phyloP scores from a whole-genome alignment of 192 early-diverging fungal genomes.

The Backusella parvicylindrica region DNA sequence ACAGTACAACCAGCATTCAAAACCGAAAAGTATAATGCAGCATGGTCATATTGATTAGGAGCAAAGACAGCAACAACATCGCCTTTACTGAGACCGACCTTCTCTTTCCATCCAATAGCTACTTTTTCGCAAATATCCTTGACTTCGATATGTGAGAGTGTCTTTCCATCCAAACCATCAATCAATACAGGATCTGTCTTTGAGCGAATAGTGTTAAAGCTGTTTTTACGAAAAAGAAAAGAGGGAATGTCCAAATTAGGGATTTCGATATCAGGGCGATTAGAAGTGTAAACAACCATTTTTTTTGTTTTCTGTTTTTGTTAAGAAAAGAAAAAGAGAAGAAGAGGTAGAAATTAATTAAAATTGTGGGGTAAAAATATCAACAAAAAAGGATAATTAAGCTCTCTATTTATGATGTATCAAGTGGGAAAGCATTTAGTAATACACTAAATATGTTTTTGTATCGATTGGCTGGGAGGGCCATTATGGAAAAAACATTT shows the following conservation, averaged over 20 bases:
- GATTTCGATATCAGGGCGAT: not conserved
- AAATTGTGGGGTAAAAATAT: not conserved
- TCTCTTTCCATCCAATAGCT: constrained; percentile 47
- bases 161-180: constrained; percentile 44
- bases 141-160: constrained; percentile 46
- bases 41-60: constrained; percentile 69
- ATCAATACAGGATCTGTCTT: constrained; percentile 43
- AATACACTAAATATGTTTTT: not conserved
- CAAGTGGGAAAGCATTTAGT: constrained; percentile 3
- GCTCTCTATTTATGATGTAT: not conserved
- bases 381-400: not conserved
- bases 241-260: not conserved
- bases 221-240: not conserved
- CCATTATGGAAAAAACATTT: not conserved
- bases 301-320: not conserved
- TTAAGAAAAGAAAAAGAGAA: not conserved
- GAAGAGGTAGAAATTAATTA: not conserved
- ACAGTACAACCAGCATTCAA: constrained; percentile 66
- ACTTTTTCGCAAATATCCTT: constrained; percentile 40
- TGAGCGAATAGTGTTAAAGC: not conserved
- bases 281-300: not conserved
- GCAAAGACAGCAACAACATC: constrained; percentile 67
- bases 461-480: not conserved
- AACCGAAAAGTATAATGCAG: constrained; percentile 51
- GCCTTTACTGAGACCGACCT: constrained; percentile 55